phyloP scores from a whole-genome alignment of 169 alveolate genomes.

The Plasmodium falciparum region DNA sequence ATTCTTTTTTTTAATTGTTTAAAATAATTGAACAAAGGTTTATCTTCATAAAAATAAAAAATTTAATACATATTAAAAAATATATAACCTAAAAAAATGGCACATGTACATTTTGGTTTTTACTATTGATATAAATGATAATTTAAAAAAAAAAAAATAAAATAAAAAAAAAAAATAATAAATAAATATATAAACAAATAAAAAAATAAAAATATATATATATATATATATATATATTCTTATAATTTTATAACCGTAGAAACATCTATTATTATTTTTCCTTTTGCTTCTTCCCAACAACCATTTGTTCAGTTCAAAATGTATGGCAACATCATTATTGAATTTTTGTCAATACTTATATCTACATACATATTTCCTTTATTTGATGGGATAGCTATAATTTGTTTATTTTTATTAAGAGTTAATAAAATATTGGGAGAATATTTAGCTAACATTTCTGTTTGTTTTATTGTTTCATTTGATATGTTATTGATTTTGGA shows the following conservation, averaged over 20 bases:
- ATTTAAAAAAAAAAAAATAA: no score
- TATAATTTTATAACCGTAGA: neutral
- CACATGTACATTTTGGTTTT: no score
- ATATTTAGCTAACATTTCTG: slow-evolving; percentile 37
- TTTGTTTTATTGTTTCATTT: slow-evolving; percentile 69
- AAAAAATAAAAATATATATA: neutral
- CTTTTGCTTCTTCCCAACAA: no score
- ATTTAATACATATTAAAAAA: no score
- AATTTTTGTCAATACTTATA: slow-evolving; percentile 70
- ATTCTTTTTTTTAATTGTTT: no score
- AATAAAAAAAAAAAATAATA: neutral
- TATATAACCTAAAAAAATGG: no score
- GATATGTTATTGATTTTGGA: slow-evolving; percentile 63
- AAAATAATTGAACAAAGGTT: no score
- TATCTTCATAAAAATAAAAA: no score
- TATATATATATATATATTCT: no score
- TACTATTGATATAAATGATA: no score
- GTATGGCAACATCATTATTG: slow-evolving; percentile 76
- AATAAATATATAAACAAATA: neutral
- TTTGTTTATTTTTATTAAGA: slow-evolving; percentile 71
- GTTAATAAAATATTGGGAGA: slow-evolving; percentile 74
- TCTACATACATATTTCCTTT: slow-evolving; percentile 75
- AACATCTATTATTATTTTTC: no score
- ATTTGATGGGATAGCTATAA: slow-evolving; percentile 59
- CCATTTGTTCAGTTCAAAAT: slow-evolving; percentile 15